Conservation (phyloP, 2,329 filamentous ascomycete species). For the Coccinonectria pachysandricola region DNA sequence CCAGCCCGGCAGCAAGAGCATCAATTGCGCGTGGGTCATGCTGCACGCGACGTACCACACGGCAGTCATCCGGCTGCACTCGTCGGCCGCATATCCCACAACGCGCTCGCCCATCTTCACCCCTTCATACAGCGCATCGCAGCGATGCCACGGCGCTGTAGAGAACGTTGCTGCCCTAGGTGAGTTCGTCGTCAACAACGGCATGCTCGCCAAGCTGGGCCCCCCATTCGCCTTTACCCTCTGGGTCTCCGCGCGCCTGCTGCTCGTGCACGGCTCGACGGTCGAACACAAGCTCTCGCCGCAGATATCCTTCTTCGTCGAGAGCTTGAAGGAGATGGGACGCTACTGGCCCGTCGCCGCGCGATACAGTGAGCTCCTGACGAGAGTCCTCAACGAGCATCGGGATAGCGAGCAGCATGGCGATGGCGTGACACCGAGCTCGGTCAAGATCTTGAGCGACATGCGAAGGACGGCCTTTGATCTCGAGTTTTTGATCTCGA, state of each 20-base stretch:
- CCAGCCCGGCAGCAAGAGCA: slow-evolving; percentile 54
- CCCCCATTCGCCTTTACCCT: slow-evolving; percentile 87
- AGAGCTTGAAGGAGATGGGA: slow-evolving; percentile 71
- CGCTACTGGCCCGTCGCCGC: slow-evolving; percentile 77
- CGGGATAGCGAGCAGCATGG: slow-evolving; percentile 65
- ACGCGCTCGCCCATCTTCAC: slow-evolving; percentile 83
- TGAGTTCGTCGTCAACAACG: slow-evolving; percentile 66
- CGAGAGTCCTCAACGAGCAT: slow-evolving; percentile 79
- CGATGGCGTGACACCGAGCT: slow-evolving; percentile 67
- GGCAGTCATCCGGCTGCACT: slow-evolving; percentile 81
- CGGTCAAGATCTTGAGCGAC: slow-evolving; percentile 77
- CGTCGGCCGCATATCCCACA: slow-evolving; percentile 84
- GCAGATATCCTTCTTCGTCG: slow-evolving; percentile 72
- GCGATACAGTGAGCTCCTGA: slow-evolving; percentile 69
- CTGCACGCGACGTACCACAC: slow-evolving; percentile 85
- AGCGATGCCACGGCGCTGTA: slow-evolving; percentile 73
- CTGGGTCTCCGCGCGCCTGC: slow-evolving; percentile 80
- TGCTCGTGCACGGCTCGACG: slow-evolving; percentile 83
- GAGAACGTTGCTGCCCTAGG: slow-evolving; percentile 71
- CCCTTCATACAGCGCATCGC: slow-evolving; percentile 74
- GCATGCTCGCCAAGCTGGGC: slow-evolving; percentile 68
- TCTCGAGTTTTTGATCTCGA: slow-evolving; percentile 78
- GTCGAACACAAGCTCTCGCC: slow-evolving; percentile 75
- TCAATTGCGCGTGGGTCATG: slow-evolving; percentile 83
- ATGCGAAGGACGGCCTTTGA: slow-evolving; percentile 89